A percentile compares a stretch with the other conserved stretches of the same genome.
phyloP scores from a whole-genome alignment of 2,329 filamentous ascomycete species.

The Botrytis porri region DNA sequence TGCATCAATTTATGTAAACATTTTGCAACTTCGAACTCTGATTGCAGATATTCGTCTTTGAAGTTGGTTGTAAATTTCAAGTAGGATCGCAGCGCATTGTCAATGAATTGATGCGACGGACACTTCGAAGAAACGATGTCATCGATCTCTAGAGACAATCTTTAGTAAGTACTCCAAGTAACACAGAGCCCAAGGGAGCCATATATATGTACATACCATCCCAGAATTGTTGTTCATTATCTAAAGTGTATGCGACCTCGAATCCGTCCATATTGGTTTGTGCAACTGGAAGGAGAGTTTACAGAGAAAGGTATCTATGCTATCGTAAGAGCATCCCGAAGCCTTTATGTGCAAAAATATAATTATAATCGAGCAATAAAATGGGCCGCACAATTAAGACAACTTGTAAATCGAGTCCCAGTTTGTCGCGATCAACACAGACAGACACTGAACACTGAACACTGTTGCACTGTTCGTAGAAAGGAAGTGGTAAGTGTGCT shows the following conservation, averaged over 20 bases:
- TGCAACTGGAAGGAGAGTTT: background rate
- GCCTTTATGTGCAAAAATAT: conserved; percentile 8
- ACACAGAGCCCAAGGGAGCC: conserved; percentile 1
- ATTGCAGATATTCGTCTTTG: conserved; percentile 70
- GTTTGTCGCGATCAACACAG: conserved; percentile 20
- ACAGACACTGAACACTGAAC: conserved; percentile 13
- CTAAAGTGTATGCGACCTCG: conserved; percentile 66
- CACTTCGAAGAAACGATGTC: conserved; percentile 59
- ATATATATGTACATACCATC: conserved; percentile 56
- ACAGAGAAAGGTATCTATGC: conserved; percentile 21
- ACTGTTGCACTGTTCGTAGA: conserved; percentile 13
- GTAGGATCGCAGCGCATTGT: conserved; percentile 82
- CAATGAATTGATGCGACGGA: conserved; percentile 64
- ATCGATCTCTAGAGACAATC: conserved; percentile 55
- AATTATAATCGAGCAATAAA: conserved; percentile 14
- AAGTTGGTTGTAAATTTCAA: conserved; percentile 73
- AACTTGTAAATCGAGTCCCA: conserved; percentile 4
- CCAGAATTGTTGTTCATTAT: conserved; percentile 87
- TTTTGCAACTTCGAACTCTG: conserved; percentile 74
- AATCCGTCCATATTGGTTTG: conserved; percentile 49
- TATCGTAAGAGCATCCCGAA: conserved; percentile 35
- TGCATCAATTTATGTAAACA: conserved; percentile 78
- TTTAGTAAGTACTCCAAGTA: background rate
- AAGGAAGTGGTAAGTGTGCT: background rate
- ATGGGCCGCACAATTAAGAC: background rate